Evolutionary conservation across 2,329 filamentous ascomycete genomes (phyloP), one percentile per base, ranked within the genome.

Genomic region (Scedosporium dehoogii): DNA sequence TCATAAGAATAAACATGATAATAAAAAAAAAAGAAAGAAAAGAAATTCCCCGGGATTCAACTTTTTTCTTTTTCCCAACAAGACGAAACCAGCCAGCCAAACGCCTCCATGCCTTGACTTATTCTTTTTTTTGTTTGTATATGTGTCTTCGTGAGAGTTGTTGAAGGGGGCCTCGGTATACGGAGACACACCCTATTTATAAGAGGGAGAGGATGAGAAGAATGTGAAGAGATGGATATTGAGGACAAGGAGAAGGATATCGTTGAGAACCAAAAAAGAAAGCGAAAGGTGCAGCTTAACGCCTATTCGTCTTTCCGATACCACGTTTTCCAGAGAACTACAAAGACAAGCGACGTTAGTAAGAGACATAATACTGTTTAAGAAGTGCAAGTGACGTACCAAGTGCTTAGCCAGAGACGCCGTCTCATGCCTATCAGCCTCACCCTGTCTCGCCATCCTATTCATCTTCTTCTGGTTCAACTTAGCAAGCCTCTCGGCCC

Each of bases 391-490:
- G 12, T 66, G 68, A 84, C 87, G 75, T 83, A 96, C 88, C 84
- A 99, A 81, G 79, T 97, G 94, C 80, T 96, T 99, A 66, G 87
- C 85, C 76, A 96, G 78, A 61, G 90, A 83, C 44, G 90, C 89
- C 62, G 87, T 87, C 65, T 86, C 86, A 78, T 97, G 93, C 73
- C 96, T 86, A 82, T 99, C 94, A 65, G 89, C 92, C 80, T 99
- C 94, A 81, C 94, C 94, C 82, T 96, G 91, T 75, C 92, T 87
- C 55, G 94, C 94, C 89, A 96, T 94, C 67, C 93, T 86, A 81
- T 99, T 99, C 92, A 96, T 97, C 85, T 92, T 93, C 83, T 93
- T 92, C 87, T 99, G 96, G 70, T 87, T 83, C 73, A 99, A 78
- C 83, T 96, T 97, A 73, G 86, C 83, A 73, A 96, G 80, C 70